Evolutionary conservation across 2,329 filamentous ascomycete species (phyloP), one percentile per base, ranked within the genome.

Genomic region (Penicillium concentricum): DNA sequence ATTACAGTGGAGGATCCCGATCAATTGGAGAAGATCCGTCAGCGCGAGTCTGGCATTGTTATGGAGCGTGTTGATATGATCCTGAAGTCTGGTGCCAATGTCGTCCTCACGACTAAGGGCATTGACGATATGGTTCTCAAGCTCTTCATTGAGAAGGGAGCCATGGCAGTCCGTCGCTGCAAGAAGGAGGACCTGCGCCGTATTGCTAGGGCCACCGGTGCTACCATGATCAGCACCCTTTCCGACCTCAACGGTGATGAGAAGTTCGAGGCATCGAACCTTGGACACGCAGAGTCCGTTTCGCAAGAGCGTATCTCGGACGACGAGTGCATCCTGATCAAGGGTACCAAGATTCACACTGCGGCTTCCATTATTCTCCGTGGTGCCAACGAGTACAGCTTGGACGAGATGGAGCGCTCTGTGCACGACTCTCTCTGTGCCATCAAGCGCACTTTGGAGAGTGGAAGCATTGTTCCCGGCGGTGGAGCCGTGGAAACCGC

Each of bases 381-480:
- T 57, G 94, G 94, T 44, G 84, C 94, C 67, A 97, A 99, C 78
- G 94, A 99, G 76, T 97, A 90, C 79, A 91, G 91, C 59, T 86
- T 99, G 30, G 94, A 99, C 71, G 94, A 99, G 83, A 99, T 97
- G 93, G 94, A 99, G 83, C 90, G 94, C 63, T 97, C 94, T 1
- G 87, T 99, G 18, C 94, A 99, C 79, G 94, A 99, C 78, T 96
- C 93, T 15, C 83, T 99, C 45, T 97, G 91, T 65, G 94, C 94
- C 45, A 92, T 99, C 63, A 99, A 99, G 87, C 87, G 94, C 67
- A 97, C 94, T 3, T 83, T 99, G 8, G 94, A 99, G 80, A 96
- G 91, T 71, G 94, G 94, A 69, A 92, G 90, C 78, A 95, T 99
- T 64, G 94, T 99, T 38, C 94, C 94, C 16, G 94, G 94, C 64